Base-by-base conservation (phyloP, 2,329 filamentous ascomycete genomes). In the Colletotrichum camelliae region DNA sequence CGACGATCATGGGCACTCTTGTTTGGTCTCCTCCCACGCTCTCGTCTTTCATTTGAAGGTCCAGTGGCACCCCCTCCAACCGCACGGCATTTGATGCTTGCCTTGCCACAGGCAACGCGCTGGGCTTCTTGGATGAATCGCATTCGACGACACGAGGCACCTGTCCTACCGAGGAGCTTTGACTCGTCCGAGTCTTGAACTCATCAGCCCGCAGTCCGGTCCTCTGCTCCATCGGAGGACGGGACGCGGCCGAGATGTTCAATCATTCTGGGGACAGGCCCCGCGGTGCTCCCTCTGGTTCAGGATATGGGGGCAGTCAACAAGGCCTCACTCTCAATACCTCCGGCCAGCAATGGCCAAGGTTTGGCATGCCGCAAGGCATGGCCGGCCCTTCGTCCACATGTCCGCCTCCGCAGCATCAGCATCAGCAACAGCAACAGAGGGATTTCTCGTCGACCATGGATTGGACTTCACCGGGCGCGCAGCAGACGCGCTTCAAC, bases 161-260 rank as follows among this genome's bases (percentile, higher is more conserved):
- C 79, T 85, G 84, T 83, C 80, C 80, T 78, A 80, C 79, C 81
- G 80, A 82, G 82, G 83, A 83, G 82, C 80, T 81, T 84, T 81
- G 83, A 84, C 82, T 84, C 81, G 82, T 80, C 81, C 82, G 82
- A 84, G 83, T 83, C 82, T 77, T 80, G 81, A 80, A 81, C 79
- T 82, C 80, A 83, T 77, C 78, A 81, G 82, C 81, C 82, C 81
- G 79, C 80, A 77, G 82, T 82, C 81, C 79, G 81, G 80, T 79
- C 82, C 77, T 67, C 75, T 77, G 78, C 78, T 81, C 82, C 75
- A 80, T 82, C 80, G 81, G 79, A 65, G 70, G 78, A 81, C 79
- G 81, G 80, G 80, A 79, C 76, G 78, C 75, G 77, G 80, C 82
- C 82, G 83, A 81, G 81, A 85, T 85, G 84, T 85, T 84, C 78